Evolutionary conservation across 148 eudicot genomes (phyloP), one percentile per base, ranked within the genome.

Genomic region (Cornus florida): DNA sequence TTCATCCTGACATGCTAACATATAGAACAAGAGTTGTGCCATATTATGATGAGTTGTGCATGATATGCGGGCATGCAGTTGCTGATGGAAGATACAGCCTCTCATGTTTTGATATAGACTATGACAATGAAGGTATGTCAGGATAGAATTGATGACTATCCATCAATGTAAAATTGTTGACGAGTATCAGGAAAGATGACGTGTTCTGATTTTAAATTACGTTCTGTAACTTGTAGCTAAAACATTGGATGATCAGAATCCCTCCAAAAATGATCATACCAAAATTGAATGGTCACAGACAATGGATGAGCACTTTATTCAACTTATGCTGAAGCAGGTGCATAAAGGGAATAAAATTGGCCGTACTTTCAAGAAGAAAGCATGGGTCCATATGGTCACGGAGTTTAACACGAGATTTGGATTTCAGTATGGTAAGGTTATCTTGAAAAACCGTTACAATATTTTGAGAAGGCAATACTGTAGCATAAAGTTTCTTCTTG

Each of bases 51-150:
- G 66, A 57, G 67, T 73, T 73, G 76, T 73, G 67, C 67, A 73
- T 28, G 16, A 73, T 73, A 13, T 73, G 76, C 32, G 76, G 66
- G 23, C 76, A 73, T 73, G 38, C 76, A 10, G 67, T 73, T 53
- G 76, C 76, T 57, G 76, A 73, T 57, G 76, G 76, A 73, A 73
- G 76, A 73, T 73, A 73, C 33, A 73, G 76, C 22, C 76, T 73
- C 48, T 73, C 76, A 19, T 73, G 66, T 73, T 57, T 73, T 57
- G 76, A 73, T 19, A 38, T 73, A 24, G 76, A 31, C 76, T 53
- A 73, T 73, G 76, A 73, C 59, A 57, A 73, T 53, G 76, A 73
- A 57, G 76, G 76, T 73, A 73, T 8, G 53, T 70, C 53, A 39
- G 4, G 66, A 19, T 62, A 38, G 53, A 41, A 20, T 38, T 70